phyloP scores from a whole-genome alignment of 768 basidiomycete species.

The Leccinum rimulosum region DNA sequence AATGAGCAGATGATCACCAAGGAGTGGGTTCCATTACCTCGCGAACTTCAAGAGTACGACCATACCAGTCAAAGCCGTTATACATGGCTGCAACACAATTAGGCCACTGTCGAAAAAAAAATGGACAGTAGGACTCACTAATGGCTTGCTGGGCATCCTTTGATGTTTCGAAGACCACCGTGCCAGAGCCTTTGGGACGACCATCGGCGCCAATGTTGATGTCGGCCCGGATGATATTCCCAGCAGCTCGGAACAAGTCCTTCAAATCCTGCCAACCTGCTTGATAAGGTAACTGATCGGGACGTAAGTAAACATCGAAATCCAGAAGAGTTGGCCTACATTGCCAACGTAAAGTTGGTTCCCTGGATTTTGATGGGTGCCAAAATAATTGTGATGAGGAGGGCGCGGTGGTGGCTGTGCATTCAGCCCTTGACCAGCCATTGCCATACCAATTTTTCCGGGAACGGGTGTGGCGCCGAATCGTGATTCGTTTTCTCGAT shows the following conservation, averaged over 20 bases:
- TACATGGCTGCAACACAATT: constrained; percentile 70
- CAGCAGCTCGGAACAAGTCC: constrained; percentile 93
- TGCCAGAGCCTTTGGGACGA: constrained; percentile 94
- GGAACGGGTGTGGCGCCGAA: constrained; percentile 95
- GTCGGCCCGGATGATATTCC: constrained; percentile 93
- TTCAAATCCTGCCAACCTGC: constrained; percentile 99
- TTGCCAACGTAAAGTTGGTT: constrained; percentile 94
- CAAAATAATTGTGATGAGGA: constrained; percentile 73
- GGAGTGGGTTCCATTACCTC: constrained; percentile 54
- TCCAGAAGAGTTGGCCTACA: constrained; percentile 42
- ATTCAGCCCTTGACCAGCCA: constrained; percentile 86
- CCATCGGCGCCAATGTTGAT: constrained; percentile 93
- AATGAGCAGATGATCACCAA: not conserved
- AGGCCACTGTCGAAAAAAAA: not conserved
- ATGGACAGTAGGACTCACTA: constrained; percentile 49
- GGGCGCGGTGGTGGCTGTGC: constrained; percentile 82
- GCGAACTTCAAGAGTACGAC: constrained; percentile 90
- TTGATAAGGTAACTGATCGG: constrained; percentile 80
- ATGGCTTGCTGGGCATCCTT: constrained; percentile 93
- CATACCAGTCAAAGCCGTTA: constrained; percentile 97
- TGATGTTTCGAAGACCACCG: constrained; percentile 89
- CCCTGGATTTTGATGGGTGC: constrained; percentile 59
- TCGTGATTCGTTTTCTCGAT: constrained; percentile 93
- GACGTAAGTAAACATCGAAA: constrained; percentile 4
- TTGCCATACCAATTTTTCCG: constrained; percentile 94